These are phyloP conservation scores for Citrus medica DNA, from an alignment of 345 rosid species.

Conservation along the genomic window DNA sequence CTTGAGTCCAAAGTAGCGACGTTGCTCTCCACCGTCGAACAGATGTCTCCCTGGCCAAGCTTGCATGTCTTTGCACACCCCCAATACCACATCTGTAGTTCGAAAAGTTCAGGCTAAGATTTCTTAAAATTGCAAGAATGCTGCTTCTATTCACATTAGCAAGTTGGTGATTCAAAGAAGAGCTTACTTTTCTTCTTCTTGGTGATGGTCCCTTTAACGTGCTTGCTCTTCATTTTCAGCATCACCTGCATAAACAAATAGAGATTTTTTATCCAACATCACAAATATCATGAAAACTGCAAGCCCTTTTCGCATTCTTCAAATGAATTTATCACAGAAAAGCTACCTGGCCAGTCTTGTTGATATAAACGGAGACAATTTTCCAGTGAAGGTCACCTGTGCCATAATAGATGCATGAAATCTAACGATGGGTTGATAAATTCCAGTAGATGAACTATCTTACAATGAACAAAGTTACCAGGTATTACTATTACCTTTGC, in stretches of 20 bases:
- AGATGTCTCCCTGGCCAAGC: conserved; percentile 93
- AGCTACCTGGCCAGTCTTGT: conserved; percentile 53
- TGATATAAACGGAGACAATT: conserved; percentile 74
- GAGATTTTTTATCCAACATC: background rate
- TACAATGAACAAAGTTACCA: background rate
- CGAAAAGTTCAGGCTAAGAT: background rate
- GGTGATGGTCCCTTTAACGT: conserved; percentile 74
- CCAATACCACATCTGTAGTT: conserved; percentile 62
- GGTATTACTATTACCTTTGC: conserved; percentile 47
- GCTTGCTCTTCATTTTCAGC: conserved; percentile 90
- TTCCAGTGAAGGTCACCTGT: conserved; percentile 98
- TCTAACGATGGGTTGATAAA: background rate
- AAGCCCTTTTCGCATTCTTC: background rate
- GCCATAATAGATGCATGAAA: background rate
- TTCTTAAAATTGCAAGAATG: no score
- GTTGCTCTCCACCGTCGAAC: conserved; percentile 60
- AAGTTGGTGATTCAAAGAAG: background rate
- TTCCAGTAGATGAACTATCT: background rate
- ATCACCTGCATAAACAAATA: conserved; percentile 44
- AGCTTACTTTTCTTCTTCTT: conserved; percentile 85
- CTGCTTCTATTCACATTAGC: background rate
- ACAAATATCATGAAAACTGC: background rate
- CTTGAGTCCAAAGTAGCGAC: conserved; percentile 75
- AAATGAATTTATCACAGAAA: background rate
- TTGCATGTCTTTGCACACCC: conserved; percentile 67